Evolutionary conservation across 805 yeast species (phyloP), one percentile per base, ranked within the genome.

Genomic region (Starmera caribaea): DNA sequence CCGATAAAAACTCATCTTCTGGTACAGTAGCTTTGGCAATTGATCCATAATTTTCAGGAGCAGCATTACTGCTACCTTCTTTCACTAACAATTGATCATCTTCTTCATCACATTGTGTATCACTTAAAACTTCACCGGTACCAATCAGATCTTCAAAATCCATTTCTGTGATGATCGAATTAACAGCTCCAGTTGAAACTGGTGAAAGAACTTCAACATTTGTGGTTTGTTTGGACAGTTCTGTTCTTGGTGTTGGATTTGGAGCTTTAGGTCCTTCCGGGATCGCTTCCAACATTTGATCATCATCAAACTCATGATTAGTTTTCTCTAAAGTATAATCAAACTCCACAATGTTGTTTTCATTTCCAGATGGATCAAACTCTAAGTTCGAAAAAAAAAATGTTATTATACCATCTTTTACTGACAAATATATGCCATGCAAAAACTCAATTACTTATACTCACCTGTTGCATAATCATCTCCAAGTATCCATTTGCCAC

Each of bases 351-450:
- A 64, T 68, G 39, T 66, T 66, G 45, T 66, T 66, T 31, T 58
- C 60, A 38, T 64, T 65, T 7, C 62, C 65, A 34, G 49, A 42
- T 5, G 51, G 55, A 43, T 66, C 71, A 6, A 55, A 41, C 30
- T 63, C 68, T 40, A 38, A 43, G 2, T 47, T 51, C n/a, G n/a
- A 29, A 21, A 21, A 46, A 51, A 32, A 51, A 49, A 38, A 48
- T 50, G 37, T 56, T 55, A 29, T n/a, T n/a, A n/a, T n/a, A n/a
- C n/a, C n/a, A n/a, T n/a, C n/a, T n/a, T n/a, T n/a, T n/a, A n/a
- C n/a, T n/a, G n/a, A n/a, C n/a, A n/a, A n/a, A n/a, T n/a, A n/a
- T n/a, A n/a, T n/a, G n/a, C n/a, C n/a, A n/a, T n/a, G n/a, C n/a
- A n/a, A n/a, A n/a, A n/a, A n/a, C n/a, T n/a, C n/a, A n/a, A n/a